Evolutionary conservation across 2,329 filamentous ascomycete genomes (phyloP).

Genomic region (Microdochium bolleyi): DNA sequence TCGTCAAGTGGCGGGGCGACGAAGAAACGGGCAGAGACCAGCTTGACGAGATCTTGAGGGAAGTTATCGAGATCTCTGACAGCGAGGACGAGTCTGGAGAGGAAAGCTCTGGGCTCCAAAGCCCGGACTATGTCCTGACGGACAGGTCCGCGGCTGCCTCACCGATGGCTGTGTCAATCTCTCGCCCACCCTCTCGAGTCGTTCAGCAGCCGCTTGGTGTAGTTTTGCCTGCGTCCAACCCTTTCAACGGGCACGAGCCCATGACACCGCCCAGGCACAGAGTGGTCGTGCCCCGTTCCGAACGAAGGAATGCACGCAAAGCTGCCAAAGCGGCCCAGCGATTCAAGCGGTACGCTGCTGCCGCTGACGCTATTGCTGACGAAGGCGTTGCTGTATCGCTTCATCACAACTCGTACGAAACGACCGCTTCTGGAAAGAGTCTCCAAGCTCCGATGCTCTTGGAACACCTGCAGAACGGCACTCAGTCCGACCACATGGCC

Average conservation of each 20-base stretch:
- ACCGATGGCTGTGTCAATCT: background rate
- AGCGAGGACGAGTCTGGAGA: slow-evolving; percentile 36
- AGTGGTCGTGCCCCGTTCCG: slow-evolving; percentile 7
- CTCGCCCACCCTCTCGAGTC: background rate
- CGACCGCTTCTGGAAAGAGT: background rate
- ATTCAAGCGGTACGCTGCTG: slow-evolving; percentile 24
- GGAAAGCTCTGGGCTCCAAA: slow-evolving; percentile 10
- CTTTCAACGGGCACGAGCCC: background rate
- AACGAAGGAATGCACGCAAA: slow-evolving; percentile 17
- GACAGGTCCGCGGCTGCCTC: slow-evolving; percentile 5
- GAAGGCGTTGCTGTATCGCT: background rate
- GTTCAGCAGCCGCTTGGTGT: background rate
- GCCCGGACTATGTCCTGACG: slow-evolving; percentile 9
- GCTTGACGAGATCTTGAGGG: slow-evolving; percentile 57
- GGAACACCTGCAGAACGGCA: slow-evolving; percentile 2
- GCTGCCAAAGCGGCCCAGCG: slow-evolving; percentile 18
- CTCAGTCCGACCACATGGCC: background rate
- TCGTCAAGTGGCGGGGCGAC: slow-evolving; percentile 66
- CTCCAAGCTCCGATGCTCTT: background rate
- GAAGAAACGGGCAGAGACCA: slow-evolving; percentile 62
- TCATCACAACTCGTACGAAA: background rate
- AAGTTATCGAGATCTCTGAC: slow-evolving; percentile 60
- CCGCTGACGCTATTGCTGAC: slow-evolving; percentile 19
- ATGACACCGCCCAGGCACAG: slow-evolving; percentile 13
- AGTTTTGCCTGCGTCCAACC: background rate